Evolutionary conservation across 116 monocot species (phyloP).

Genomic region (Posidonia oceanica): DNA sequence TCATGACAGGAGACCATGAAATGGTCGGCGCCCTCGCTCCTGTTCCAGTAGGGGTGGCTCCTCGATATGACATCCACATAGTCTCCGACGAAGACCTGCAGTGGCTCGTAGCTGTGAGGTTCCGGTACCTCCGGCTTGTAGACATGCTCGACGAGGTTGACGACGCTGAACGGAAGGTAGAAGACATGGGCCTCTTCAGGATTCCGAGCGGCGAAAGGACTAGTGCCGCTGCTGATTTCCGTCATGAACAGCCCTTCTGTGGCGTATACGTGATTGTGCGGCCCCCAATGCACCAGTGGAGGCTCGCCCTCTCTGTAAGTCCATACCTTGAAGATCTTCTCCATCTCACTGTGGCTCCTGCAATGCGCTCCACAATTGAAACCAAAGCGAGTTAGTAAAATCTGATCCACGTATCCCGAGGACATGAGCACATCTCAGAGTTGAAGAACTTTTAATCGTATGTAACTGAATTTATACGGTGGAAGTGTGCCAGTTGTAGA

Average conservation of each 20-base stretch:
- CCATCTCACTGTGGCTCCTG: conserved; percentile 88
- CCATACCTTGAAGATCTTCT: conserved; percentile 66
- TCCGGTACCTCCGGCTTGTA: conserved; percentile 19
- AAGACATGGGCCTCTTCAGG: conserved; percentile 58
- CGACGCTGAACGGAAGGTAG: conserved; percentile 70
- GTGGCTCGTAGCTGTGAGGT: conserved; percentile 17
- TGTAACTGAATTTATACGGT: too few species aligned
- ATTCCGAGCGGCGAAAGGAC: conserved; percentile 18
- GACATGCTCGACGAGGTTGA: conserved; percentile 37
- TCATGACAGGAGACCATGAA: conserved; percentile 87
- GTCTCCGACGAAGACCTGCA: conserved; percentile 28
- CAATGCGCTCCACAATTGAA: neutral
- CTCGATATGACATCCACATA: conserved; percentile 31
- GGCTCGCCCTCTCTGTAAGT: conserved; percentile 61
- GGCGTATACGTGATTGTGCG: conserved; percentile 31
- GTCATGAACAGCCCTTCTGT: conserved; percentile 52
- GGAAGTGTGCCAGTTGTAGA: too few species aligned
- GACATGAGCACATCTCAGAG: too few species aligned
- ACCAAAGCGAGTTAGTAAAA: too few species aligned
- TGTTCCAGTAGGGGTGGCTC: conserved; percentile 55
- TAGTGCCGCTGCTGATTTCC: conserved; percentile 29
- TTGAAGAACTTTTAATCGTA: too few species aligned
- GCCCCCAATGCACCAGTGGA: conserved; percentile 45
- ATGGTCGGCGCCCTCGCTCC: conserved; percentile 63
- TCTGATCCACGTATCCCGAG: too few species aligned